Percentiles rank a stretch among this genome's conserved stretches.
phyloP scores from a whole-genome alignment of 2,329 filamentous ascomycete genomes.

The Emergomyces pasteurianus region DNA sequence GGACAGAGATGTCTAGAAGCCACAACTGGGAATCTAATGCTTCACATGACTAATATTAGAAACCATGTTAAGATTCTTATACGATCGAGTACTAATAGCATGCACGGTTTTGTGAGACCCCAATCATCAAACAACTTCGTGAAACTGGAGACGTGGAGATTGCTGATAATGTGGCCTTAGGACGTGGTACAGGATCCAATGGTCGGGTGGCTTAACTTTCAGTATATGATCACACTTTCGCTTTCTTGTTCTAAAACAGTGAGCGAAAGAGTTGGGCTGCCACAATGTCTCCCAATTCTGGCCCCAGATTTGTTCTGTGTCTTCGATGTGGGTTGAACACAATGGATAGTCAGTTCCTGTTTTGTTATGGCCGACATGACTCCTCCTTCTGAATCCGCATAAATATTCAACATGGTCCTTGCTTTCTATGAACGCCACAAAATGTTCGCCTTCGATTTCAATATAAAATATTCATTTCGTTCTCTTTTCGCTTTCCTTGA shows the following conservation, averaged over 20 bases:
- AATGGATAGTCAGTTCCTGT: not conserved
- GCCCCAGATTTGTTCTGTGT: not conserved
- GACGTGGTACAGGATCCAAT: not conserved
- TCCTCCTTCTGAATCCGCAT: not conserved
- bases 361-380: not conserved
- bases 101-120: not conserved
- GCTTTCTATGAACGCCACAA: not conserved
- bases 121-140: not conserved
- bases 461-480: not conserved
- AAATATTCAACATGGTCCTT: not conserved
- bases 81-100: not conserved
- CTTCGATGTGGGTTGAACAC: not conserved
- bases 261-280: not conserved
- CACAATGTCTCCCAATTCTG: not conserved
- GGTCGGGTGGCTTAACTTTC: not conserved
- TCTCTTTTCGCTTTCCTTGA: not conserved
- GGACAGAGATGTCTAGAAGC: not conserved
- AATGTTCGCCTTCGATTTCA: not conserved
- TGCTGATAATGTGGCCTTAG: not conserved
- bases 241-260: not conserved
- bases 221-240: not conserved
- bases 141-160: not conserved
- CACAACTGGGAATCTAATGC: not conserved
- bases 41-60: not conserved
- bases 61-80: not conserved